Evolutionary conservation across 768 basidiomycete species (phyloP), one percentile per base, ranked within the genome.

Genomic region (Suillus hirtellus): DNA sequence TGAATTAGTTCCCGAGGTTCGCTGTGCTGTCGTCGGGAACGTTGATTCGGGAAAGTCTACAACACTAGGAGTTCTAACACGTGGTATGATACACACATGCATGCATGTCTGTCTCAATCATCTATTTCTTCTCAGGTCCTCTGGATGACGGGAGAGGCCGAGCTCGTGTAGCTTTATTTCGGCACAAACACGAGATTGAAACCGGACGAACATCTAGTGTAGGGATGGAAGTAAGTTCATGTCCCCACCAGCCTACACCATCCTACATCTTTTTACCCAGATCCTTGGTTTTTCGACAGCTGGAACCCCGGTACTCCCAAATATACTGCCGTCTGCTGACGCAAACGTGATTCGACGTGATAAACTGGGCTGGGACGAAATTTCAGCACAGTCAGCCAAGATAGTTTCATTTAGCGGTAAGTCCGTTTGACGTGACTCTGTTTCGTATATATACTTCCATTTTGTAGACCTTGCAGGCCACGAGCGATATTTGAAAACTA

Each of bases 151-250:
- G 92, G 34, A 80, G 90, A 73, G 91, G 90, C 1, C 84, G 86
- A 58, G 90, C 91, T 0, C 90, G 96, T 60, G 90, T 98, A 5
- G 88, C 89, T 4, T 79, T 99, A 9, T 99, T 99, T 76, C 83
- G 96, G 61, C 97, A 99, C 73, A 97, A 98, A 73, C 97, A 99
- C 71, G 97, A 99, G 76, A 81, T 98, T 60, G 97, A 99, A 78
- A 95, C 91, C 21, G 96, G 96, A 7, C 81, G 97, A 59, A 99
- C 97, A 0, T 95, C 92, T 27, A 94, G 92, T 65, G 93, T 99
- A 49, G 97, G 97, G 24, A 96, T 97, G 89, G 97, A 99, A 84
- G 94, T 95, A 65, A 63, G 81, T 64, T n/a, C 27, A 14, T 7
- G 38, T 34, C 10, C 43, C 2, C 24, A 53, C 34, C 50, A n/a